phyloP scores from a whole-genome alignment of 139 green algal species.

The Picochlorum sp. region DNA sequence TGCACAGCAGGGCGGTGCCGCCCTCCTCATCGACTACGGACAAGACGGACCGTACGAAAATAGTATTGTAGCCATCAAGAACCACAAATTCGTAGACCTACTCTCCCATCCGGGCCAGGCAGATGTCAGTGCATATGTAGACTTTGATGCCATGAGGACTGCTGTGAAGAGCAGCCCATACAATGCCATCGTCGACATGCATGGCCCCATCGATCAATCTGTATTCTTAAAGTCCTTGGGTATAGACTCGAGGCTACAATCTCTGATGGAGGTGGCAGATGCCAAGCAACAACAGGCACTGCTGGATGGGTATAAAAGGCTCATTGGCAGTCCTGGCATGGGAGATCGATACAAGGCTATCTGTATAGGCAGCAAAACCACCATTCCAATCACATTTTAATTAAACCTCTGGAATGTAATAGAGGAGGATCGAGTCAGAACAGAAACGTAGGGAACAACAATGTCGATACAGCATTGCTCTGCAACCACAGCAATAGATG shows the following conservation, averaged over 20 bases:
- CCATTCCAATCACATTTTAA: too few species aligned
- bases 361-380: conserved; percentile 14
- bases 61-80: conserved; percentile 59
- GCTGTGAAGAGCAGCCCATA: background rate
- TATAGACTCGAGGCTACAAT: conserved; percentile 55
- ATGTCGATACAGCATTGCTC: too few species aligned
- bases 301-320: conserved; percentile 17
- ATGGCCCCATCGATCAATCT: conserved; percentile 66
- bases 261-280: conserved; percentile 12
- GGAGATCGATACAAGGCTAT: conserved; percentile 43
- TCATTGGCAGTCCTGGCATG: conserved; percentile 40
- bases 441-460: too few species aligned
- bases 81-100: conserved; percentile 51
- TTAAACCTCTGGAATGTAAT: too few species aligned
- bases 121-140: conserved; percentile 87
- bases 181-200: background rate
- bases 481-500: too few species aligned
- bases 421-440: too few species aligned
- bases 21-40: conserved; percentile 94
- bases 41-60: conserved; percentile 56
- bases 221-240: conserved; percentile 65
- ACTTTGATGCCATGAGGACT: conserved; percentile 71
- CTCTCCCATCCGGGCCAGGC: conserved; percentile 67
- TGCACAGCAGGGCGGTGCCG: conserved; percentile 59
- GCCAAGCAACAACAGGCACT: conserved; percentile 27